These are phyloP conservation scores for Glycine soja DNA, from an alignment of 306 rosid genomes.

Conservation along the genomic window DNA sequence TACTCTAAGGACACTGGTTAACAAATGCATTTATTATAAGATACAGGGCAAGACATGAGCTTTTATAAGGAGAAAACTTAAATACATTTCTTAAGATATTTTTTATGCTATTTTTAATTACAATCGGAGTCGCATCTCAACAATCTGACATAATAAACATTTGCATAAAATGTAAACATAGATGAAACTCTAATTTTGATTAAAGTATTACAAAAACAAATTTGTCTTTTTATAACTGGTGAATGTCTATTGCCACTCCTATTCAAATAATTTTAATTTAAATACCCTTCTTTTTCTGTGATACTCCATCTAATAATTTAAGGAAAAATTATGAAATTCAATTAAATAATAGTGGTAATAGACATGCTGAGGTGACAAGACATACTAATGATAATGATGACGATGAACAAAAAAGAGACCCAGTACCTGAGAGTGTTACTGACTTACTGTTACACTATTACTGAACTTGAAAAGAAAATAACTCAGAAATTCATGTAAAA, in stretches of 20 bases:
- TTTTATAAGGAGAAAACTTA: neutral
- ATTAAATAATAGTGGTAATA: neutral
- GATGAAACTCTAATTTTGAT: neutral
- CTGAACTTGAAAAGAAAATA: neutral
- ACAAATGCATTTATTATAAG: neutral
- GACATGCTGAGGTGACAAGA: neutral
- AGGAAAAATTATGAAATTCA: neutral
- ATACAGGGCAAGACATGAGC: neutral
- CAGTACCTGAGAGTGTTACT: neutral
- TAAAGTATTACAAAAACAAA: no score
- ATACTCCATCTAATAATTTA: neutral
- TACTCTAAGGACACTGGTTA: no score
- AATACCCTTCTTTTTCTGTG: neutral
- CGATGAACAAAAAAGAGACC: neutral
- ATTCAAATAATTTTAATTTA: neutral
- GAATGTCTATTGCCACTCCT: neutral
- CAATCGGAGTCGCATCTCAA: neutral
- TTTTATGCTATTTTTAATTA: neutral
- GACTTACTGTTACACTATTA: neutral
- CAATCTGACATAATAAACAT: neutral
- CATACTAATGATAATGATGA: neutral
- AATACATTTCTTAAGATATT: neutral
- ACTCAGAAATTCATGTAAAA: neutral
- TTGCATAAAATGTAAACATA: neutral
- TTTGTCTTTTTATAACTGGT: neutral